Conservation (phyloP, 306 rosid species). For the Medicago arabica region DNA sequence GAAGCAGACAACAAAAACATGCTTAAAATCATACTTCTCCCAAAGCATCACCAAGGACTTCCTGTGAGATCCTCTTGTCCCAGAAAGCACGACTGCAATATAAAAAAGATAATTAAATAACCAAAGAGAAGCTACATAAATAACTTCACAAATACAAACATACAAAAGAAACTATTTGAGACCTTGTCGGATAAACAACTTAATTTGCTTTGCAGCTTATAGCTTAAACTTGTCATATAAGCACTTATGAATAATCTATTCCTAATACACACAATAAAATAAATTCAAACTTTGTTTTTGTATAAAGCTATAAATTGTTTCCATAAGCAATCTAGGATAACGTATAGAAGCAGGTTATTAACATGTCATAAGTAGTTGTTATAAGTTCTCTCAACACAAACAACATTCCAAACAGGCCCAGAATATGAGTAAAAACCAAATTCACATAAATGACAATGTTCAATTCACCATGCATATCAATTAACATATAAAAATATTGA, state of each 20-base stretch:
- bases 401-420: no score
- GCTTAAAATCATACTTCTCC: slow-evolving; percentile 40
- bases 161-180: not conserved
- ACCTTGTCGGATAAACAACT: no score
- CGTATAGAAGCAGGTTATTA: no score
- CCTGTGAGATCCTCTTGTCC: slow-evolving; percentile 56
- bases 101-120: not conserved
- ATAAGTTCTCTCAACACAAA: no score
- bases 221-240: no score
- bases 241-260: no score
- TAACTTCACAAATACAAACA: not conserved
- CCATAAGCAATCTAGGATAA: no score
- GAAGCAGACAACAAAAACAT: not conserved
- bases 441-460: not conserved
- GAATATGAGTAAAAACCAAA: not conserved
- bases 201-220: no score
- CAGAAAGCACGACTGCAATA: slow-evolving; percentile 43
- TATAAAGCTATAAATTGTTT: no score
- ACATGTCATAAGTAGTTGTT: no score
- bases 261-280: no score
- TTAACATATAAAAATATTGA: not conserved
- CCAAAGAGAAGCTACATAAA: not conserved
- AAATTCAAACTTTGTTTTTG: no score
- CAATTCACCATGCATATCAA: not conserved
- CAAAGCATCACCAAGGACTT: slow-evolving; percentile 47